Evolutionary conservation across 768 basidiomycete species (phyloP), one percentile per base, ranked within the genome.

Genomic region (Trametes gibbosa): DNA sequence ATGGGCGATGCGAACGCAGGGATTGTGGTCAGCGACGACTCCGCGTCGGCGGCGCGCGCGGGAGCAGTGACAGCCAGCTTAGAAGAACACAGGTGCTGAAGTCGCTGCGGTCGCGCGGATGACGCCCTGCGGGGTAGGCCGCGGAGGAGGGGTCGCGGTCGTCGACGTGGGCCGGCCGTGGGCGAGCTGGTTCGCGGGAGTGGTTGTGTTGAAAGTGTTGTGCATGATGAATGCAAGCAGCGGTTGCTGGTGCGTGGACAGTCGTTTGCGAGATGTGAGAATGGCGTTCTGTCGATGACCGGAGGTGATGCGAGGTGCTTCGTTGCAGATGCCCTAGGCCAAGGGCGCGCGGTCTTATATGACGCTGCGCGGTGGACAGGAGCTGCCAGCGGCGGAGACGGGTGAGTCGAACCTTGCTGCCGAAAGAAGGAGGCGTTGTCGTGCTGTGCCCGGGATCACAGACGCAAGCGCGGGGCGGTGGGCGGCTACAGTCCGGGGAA

Each of bases 71-170:
- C 17, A 27, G 47, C 37, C 16, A 32, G 35, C 7, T 14, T 61
- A 66, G 60, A 66, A 66, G 60, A 66, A 66, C 21, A 66, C 63
- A 16, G 65, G 65, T 5, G 59, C 65, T 27, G 63, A 62, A 8
- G 60, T 59, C 45, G 59, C 58, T 23, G 65, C 65, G 43, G 50
- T 53, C 32, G 41, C 39, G 43, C 65, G 65, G 46, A 66, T 66
- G 60, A 47, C 34, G 25, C 55, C 55, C 24, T 61, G 58, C 0
- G 59, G 53, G 21, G 50, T 40, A 0, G 59, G 59, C 37, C 58
- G 54, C 14, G 59, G 24, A 5, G 58, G 54, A 2, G 64, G 53
- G 13, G 41, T 23, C 23, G 41, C 49, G 9, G 46, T 51, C 6
- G 54, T 37, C 16, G 56, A 23, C 23, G 54, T 40, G 5, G 64